These are phyloP conservation scores for Dictyostelium discoideum DNA, from an alignment of 78 protist genomes.

Conservation along the genomic window DNA sequence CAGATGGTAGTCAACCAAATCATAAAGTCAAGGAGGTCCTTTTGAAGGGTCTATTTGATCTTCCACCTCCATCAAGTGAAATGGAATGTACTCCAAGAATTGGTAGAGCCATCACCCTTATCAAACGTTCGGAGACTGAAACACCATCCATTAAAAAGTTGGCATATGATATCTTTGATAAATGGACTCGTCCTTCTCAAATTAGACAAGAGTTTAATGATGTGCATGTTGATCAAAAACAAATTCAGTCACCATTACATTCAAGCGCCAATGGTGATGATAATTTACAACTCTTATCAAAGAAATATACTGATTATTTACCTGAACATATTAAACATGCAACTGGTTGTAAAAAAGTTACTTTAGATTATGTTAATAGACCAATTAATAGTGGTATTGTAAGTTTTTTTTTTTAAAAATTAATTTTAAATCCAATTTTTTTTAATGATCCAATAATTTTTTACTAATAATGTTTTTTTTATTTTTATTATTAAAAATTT, in stretches of 20 bases:
- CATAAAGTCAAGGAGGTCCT: constrained; percentile 18
- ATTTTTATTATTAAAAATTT: neutral
- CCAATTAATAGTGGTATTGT: neutral
- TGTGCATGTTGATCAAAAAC: neutral
- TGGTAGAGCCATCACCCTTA: neutral
- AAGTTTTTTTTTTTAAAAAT: neutral
- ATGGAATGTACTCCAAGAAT: neutral
- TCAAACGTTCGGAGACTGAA: constrained; percentile 8
- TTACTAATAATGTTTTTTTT: neutral
- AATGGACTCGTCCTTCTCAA: constrained; percentile 19
- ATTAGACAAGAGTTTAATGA: neutral
- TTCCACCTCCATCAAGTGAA: neutral
- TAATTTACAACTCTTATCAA: neutral
- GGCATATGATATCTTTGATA: constrained; percentile 42
- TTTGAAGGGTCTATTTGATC: neutral
- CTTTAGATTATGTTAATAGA: constrained; percentile 8
- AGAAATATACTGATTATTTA: constrained; percentile 45
- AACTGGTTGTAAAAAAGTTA: neutral
- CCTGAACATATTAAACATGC: constrained; percentile 75
- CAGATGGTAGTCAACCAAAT: constrained; percentile 71
- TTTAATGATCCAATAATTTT: neutral
- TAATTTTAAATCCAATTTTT: neutral
- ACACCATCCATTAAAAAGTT: constrained; percentile 21
- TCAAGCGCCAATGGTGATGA: neutral
- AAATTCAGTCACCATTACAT: neutral